Percentiles rank a stretch among this genome's conserved stretches.
Conservation (phyloP, 345 rosid genomes). For the Euphorbia lathyris region DNA sequence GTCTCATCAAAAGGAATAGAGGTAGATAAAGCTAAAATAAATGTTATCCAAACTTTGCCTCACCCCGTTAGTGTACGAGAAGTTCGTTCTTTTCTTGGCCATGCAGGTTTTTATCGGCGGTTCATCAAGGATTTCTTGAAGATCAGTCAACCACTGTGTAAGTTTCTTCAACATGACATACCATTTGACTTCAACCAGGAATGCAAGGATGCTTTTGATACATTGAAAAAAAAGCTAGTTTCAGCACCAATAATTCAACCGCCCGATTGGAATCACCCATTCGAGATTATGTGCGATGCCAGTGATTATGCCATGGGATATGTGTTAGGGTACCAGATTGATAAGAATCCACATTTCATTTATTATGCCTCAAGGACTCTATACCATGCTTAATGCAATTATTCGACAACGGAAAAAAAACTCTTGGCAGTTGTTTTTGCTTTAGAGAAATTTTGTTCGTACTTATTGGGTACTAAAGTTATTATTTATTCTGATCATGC, state of each 20-base stretch:
- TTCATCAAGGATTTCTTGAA: background rate
- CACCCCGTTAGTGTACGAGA: background rate
- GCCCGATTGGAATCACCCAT: background rate
- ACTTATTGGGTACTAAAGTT: background rate
- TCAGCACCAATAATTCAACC: background rate
- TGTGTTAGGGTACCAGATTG: background rate
- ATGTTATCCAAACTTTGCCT: background rate
- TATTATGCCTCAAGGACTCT: background rate
- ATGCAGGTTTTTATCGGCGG: background rate
- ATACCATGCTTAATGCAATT: background rate
- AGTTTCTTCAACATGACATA: background rate
- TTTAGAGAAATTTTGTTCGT: background rate
- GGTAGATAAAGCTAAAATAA: background rate
- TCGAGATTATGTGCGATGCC: constrained; percentile 1
- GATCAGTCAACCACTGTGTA: background rate
- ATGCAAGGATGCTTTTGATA: background rate
- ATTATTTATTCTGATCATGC: background rate
- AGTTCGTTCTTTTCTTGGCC: background rate
- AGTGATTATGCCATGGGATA: background rate
- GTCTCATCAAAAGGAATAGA: background rate
- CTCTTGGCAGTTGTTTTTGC: background rate
- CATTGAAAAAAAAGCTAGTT: background rate
- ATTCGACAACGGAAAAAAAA: background rate
- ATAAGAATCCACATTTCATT: background rate
- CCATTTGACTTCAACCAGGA: background rate